These are phyloP conservation scores for Podila verticillata DNA, from an alignment of 192 early-diverging fungal species.

Conservation along the genomic window DNA sequence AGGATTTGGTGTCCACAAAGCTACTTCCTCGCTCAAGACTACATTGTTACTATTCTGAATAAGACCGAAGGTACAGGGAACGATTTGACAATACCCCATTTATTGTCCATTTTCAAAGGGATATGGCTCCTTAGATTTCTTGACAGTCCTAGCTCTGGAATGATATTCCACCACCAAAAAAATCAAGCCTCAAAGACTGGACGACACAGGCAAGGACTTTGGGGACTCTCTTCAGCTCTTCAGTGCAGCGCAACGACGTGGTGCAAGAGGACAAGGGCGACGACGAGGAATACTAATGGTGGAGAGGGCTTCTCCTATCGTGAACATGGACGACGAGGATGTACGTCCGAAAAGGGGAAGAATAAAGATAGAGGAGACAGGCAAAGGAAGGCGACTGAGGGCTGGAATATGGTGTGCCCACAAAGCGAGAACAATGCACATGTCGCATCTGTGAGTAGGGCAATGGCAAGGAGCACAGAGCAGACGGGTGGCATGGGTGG, in stretches of 20 bases:
- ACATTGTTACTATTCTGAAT: slow-evolving; percentile 1
- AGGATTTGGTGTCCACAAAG: too few species aligned
- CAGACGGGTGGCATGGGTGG: too few species aligned
- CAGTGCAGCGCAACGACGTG: too few species aligned
- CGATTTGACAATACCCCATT: neutral
- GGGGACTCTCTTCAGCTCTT: neutral
- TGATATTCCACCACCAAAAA: neutral
- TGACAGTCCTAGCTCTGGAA: slow-evolving; percentile 2
- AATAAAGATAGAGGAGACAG: slow-evolving; percentile 23
- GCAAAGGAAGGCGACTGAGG: neutral
- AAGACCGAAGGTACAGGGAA: neutral
- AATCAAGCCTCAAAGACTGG: neutral
- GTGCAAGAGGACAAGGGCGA: too few species aligned
- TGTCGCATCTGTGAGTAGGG: too few species aligned
- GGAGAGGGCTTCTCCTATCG: too few species aligned
- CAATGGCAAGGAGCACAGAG: too few species aligned
- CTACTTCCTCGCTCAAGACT: neutral
- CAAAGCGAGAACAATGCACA: neutral
- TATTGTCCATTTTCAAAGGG: neutral
- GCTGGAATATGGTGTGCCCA: neutral
- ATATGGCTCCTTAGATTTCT: neutral
- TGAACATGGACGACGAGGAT: too few species aligned
- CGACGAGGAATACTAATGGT: too few species aligned
- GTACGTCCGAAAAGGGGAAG: slow-evolving; percentile 11
- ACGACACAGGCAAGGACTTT: neutral